A percentile compares a stretch with the other conserved stretches of the same genome.
Evolutionary conservation across 1,284 basidiomycete species (phyloP).

Genomic region (Ceratobasidium sp.): DNA sequence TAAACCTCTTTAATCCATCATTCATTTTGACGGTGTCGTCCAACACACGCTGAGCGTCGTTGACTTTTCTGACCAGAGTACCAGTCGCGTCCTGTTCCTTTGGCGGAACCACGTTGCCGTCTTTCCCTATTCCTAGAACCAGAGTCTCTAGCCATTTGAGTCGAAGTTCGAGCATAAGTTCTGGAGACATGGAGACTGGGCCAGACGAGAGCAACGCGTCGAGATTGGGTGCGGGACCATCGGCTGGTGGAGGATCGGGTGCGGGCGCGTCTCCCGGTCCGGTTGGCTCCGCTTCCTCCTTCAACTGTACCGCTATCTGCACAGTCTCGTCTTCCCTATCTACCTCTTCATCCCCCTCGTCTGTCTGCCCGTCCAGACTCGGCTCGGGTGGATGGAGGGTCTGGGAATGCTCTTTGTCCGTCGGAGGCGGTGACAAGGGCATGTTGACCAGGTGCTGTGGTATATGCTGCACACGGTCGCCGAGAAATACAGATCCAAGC

Average conservation of each 20-base stretch:
- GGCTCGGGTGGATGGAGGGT: constrained; percentile 1
- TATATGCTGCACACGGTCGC: constrained; percentile 41
- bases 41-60: constrained; percentile 65
- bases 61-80: constrained; percentile 63
- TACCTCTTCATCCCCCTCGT: constrained; percentile 6
- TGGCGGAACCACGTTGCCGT: constrained; percentile 42
- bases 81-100: constrained; percentile 33
- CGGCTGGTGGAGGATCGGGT: not conserved
- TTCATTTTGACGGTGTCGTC: constrained; percentile 65
- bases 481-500: constrained; percentile 40
- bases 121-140: constrained; percentile 66
- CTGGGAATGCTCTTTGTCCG: not conserved
- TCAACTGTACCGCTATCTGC: not conserved
- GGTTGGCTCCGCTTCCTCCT: not conserved
- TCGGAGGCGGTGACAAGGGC: constrained; percentile 18
- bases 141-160: constrained; percentile 78
- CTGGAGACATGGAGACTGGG: constrained; percentile 54
- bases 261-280: not conserved
- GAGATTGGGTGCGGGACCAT: constrained; percentile 1
- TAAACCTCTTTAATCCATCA: constrained; percentile 74
- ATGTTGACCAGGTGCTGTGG: constrained; percentile 8
- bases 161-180: constrained; percentile 75
- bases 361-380: constrained; percentile 28
- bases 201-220: constrained; percentile 26
- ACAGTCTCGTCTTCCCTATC: not conserved